Conservation (phyloP, 257 asterid species). For the Orobanche coerulescens region DNA sequence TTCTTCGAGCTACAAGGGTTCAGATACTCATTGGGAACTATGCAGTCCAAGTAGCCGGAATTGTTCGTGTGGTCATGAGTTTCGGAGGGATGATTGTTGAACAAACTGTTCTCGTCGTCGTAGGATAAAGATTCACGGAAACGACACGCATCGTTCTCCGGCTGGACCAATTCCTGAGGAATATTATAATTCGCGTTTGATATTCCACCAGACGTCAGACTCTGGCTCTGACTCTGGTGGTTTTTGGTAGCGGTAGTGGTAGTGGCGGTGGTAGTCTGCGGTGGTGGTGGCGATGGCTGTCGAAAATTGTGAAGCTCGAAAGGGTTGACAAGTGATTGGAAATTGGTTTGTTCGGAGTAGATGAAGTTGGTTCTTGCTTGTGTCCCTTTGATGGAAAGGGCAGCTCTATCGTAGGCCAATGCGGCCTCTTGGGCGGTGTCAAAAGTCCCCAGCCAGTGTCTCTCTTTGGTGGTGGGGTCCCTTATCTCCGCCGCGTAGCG, state of each 20-base stretch:
- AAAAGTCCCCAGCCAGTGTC: constrained; percentile 94
- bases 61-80: constrained; percentile 33
- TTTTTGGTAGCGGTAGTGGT: not conserved
- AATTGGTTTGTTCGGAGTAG: constrained; percentile 41
- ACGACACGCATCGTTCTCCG: no score
- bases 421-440: constrained; percentile 99
- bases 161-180: not conserved
- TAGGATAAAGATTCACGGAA: not conserved
- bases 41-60: constrained; percentile 86
- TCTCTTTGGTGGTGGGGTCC: constrained; percentile 85
- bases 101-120: not conserved
- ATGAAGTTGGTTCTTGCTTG: constrained; percentile 87
- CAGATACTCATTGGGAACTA: constrained; percentile 70
- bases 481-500: constrained; percentile 92
- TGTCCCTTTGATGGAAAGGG: constrained; percentile 79
- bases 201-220: no score
- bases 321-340: constrained; percentile 40
- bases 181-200: not conserved
- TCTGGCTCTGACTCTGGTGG: no score
- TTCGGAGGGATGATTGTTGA: constrained; percentile 21
- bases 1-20: constrained; percentile 35
- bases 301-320: constrained; percentile 27
- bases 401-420: constrained; percentile 90
- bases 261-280: not conserved
- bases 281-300: constrained; percentile 14